Percentiles rank a stretch among this genome's conserved stretches.
Evolutionary conservation across 1,284 basidiomycete genomes (phyloP).

Genomic region (Afroboletus lepidellus): DNA sequence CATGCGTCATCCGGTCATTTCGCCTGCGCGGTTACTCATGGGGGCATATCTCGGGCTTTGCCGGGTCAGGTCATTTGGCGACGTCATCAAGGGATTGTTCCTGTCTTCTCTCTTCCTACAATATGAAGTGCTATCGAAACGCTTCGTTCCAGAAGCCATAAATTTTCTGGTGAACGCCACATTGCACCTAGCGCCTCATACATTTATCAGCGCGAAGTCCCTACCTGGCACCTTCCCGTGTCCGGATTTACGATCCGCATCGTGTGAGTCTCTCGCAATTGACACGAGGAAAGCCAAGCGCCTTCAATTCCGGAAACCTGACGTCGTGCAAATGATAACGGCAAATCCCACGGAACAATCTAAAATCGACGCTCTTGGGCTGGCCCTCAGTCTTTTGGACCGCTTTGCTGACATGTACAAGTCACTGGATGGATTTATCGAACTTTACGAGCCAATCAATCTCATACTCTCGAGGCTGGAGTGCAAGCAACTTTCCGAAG

Average conservation of each 20-base stretch:
- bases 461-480: constrained; percentile 59
- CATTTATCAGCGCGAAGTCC: constrained; percentile 44
- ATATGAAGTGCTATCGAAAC: constrained; percentile 84
- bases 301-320: constrained; percentile 42
- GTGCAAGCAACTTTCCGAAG: constrained; percentile 45
- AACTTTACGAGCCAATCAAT: constrained; percentile 73
- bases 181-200: constrained; percentile 70
- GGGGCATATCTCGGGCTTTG: constrained; percentile 88
- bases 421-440: constrained; percentile 77
- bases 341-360: constrained; percentile 51
- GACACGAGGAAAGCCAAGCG: constrained; percentile 42
- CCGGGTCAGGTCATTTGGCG: constrained; percentile 71
- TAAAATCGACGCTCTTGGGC: constrained; percentile 65
- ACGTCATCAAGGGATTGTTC: constrained; percentile 87
- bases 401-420: constrained; percentile 77
- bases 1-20: constrained; percentile 86
- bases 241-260: constrained; percentile 65
- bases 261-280: constrained; percentile 42
- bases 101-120: constrained; percentile 81
- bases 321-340: constrained; percentile 46
- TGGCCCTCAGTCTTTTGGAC: constrained; percentile 62
- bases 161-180: constrained; percentile 78
- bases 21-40: constrained; percentile 85
- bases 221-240: constrained; percentile 68
- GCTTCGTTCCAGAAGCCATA: constrained; percentile 87